These are phyloP conservation scores for Trametes cinnabarina DNA, from an alignment of 768 basidiomycete species.

Conservation along the genomic window DNA sequence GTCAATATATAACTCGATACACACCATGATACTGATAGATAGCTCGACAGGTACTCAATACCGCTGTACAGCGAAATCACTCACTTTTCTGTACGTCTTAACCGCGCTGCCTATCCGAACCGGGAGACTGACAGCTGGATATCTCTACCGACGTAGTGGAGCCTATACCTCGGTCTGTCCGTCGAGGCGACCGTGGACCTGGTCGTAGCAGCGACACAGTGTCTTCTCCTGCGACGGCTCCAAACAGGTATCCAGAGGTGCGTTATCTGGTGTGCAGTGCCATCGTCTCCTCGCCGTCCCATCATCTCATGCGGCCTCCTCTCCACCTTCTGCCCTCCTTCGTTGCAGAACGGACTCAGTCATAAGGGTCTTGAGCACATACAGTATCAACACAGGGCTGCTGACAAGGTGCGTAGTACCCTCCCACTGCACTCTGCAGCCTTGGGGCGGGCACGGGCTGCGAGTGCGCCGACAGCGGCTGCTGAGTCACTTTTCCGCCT, in stretches of 20 bases:
- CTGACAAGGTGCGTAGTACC: conserved; percentile 15
- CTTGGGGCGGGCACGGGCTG: no score
- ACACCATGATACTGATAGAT: background rate
- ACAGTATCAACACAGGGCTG: conserved; percentile 21
- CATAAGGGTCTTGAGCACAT: conserved; percentile 12
- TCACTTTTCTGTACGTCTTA: conserved; percentile 8
- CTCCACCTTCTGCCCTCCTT: no score
- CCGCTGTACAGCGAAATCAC: conserved; percentile 1
- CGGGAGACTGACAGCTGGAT: background rate
- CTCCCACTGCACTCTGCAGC: background rate
- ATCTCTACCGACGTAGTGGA: conserved; percentile 7
- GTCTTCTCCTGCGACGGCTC: conserved; percentile 11
- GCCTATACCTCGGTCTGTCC: conserved; percentile 17
- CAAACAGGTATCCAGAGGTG: conserved; percentile 18
- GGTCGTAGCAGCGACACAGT: conserved; percentile 14
- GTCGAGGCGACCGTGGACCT: conserved; percentile 13
- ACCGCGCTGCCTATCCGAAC: background rate
- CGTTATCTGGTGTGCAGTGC: background rate
- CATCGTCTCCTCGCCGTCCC: background rate
- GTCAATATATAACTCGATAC: background rate
- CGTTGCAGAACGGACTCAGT: conserved; percentile 15
- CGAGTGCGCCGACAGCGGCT: background rate
- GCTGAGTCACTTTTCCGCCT: background rate
- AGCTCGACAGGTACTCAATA: conserved; percentile 4
- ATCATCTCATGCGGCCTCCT: background rate